Evolutionary conservation across 345 rosid genomes (phyloP), one percentile per base, ranked within the genome.

Genomic region (Brassica napus): DNA sequence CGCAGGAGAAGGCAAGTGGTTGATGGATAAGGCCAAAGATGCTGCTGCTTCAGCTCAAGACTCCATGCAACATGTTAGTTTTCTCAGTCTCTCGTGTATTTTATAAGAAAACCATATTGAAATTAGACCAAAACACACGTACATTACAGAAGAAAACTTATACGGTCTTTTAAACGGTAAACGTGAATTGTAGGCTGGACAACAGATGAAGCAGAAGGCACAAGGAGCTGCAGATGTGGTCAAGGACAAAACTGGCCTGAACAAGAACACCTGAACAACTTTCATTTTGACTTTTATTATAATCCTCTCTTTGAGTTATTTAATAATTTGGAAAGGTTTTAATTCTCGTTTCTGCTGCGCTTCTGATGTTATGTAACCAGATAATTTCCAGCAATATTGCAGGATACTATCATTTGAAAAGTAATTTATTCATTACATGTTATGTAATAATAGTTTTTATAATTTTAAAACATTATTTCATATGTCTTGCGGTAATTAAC

Each of bases 141-240:
- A 9, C 14, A 10, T 18, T 16, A 10, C 2, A 24, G 37, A 18
- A 18, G 3, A 49, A 1, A 52, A 16, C 55, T 1, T 32, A 18
- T 24, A 24, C 18, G 2, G 35, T 47, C 35, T 10, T 74, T 15
- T 63, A 8, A 4, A 47, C 15, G 4, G 14, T 34, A 14, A 52
- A 52, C 34, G 64, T 79, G 35, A 59, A 32, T 21, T 3, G 54
- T 18, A 92, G 97, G 77, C 90, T 11, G 91, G 91, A 10, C 83
- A 84, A 83, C 90, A 88, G 83, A 6, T 89, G 82, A 83, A 79
- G 84, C 82, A 77, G 4, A 87, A 81, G 78, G 90, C 94, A 71
- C 85, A 86, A 79, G 96, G 86, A 71, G 92, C 94, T 60, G 86
- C 86, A 39, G 91, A 91, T 11, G 91, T 89, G 2, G 90, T 86